Evolutionary conservation across 192 early-diverging fungal species (phyloP).

Genomic region (Coemansia sp.): DNA sequence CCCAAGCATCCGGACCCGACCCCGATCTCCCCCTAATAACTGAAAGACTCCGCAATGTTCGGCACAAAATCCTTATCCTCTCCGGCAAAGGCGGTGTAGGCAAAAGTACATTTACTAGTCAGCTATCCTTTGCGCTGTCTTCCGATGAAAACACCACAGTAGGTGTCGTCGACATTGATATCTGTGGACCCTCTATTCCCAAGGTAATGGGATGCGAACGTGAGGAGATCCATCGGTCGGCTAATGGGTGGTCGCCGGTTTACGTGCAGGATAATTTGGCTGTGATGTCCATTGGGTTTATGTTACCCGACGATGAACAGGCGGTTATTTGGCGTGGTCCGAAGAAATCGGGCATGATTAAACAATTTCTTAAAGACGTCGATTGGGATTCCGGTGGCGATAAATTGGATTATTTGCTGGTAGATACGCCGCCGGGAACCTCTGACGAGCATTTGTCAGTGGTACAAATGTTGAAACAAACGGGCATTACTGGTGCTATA

Average conservation of each 20-base stretch:
- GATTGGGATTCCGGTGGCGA: conserved; percentile 70
- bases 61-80: conserved; percentile 89
- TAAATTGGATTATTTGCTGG: conserved; percentile 83
- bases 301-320: conserved; percentile 83
- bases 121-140: conserved; percentile 83
- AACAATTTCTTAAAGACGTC: conserved; percentile 95
- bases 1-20: conserved; percentile 78
- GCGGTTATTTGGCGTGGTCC: conserved; percentile 96
- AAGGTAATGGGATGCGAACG: conserved; percentile 85
- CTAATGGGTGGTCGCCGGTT: conserved; percentile 80
- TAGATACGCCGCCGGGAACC: conserved; percentile 98
- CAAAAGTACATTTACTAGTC: conserved; percentile 87
- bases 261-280: conserved; percentile 77
- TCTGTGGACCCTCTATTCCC: conserved; percentile 95
- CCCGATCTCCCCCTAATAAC: conserved; percentile 72
- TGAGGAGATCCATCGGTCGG: conserved; percentile 80
- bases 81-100: conserved; percentile 99
- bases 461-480: conserved; percentile 72
- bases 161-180: conserved; percentile 94
- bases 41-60: conserved; percentile 61
- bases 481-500: conserved; percentile 84
- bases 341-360: conserved; percentile 90
- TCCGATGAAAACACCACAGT: conserved; percentile 47
- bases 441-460: conserved; percentile 96
- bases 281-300: conserved; percentile 93